Percentiles rank a stretch among this genome's conserved stretches.
Evolutionary conservation across 2,329 filamentous ascomycete genomes (phyloP).

Genomic region (Aspergillus brunneoviolaceus): DNA sequence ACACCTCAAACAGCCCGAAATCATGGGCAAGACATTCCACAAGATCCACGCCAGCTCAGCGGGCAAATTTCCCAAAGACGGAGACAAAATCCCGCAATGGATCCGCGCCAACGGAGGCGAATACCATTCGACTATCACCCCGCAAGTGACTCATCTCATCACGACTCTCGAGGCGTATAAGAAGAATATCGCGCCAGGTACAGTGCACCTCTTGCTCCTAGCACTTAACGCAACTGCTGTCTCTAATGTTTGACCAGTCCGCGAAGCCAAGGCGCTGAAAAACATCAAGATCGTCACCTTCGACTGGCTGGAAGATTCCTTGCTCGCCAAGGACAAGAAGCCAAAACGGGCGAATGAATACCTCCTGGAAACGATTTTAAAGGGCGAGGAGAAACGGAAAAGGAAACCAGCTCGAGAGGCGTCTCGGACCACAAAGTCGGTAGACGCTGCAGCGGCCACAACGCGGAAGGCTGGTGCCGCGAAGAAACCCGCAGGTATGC

Average conservation of each 20-base stretch:
- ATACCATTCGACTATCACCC: conserved; percentile 53
- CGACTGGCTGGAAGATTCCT: conserved; percentile 50
- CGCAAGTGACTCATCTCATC: conserved; percentile 70
- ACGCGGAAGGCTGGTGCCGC: not conserved
- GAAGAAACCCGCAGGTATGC: not conserved
- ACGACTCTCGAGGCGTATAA: conserved; percentile 63
- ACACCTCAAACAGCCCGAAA: not conserved
- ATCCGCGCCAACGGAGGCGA: conserved; percentile 61
- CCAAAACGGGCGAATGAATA: conserved; percentile 39
- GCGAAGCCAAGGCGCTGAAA: conserved; percentile 37
- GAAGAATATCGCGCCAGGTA: conserved; percentile 45
- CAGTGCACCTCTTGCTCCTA: conserved; percentile 24
- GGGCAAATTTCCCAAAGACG: conserved; percentile 56
- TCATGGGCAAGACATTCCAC: conserved; percentile 50
- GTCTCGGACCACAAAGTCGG: not conserved
- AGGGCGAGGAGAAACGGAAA: conserved; percentile 17
- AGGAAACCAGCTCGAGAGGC: not conserved
- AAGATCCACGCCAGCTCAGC: conserved; percentile 56
- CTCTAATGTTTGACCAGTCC: conserved; percentile 36
- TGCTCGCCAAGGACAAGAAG: conserved; percentile 32
- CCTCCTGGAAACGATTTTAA: conserved; percentile 40
- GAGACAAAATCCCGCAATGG: conserved; percentile 65
- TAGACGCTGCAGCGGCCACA: not conserved
- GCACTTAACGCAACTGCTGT: conserved; percentile 17
- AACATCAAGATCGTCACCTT: conserved; percentile 46